Evolutionary conservation across 257 asterid species (phyloP).

Genomic region (Fraxinus pennsylvanica): DNA sequence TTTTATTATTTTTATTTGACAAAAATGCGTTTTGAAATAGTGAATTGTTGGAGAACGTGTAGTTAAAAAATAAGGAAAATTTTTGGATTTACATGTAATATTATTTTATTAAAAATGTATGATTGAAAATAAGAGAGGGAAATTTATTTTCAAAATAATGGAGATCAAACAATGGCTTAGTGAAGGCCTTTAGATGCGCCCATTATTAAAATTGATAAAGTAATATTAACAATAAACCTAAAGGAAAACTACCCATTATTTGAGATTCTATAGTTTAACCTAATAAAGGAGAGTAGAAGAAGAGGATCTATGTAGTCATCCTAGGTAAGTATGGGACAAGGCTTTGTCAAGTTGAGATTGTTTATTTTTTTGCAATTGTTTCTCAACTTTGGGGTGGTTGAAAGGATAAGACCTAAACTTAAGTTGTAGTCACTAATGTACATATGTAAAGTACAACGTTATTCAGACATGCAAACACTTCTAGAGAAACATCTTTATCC

Average conservation of each 20-base stretch:
- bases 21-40: no score
- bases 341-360: background rate
- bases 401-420: background rate
- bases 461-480: background rate
- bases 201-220: background rate
- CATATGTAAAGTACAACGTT: background rate
- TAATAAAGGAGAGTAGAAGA: background rate
- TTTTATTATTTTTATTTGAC: no score
- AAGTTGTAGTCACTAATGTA: background rate
- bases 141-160: no score
- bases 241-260: background rate
- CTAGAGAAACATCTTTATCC: background rate
- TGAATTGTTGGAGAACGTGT: no score
- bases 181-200: background rate
- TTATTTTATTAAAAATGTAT: no score
- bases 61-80: no score
- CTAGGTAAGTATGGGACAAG: background rate
- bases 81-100: no score
- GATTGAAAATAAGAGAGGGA: no score
- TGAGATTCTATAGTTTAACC: background rate
- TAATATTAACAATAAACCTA: background rate
- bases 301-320: background rate
- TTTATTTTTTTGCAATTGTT: background rate
- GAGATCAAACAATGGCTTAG: background rate
- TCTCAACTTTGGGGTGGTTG: background rate